These are phyloP conservation scores for Kazachstania taianensis DNA, from an alignment of 805 yeast genomes.

Conservation along the genomic window DNA sequence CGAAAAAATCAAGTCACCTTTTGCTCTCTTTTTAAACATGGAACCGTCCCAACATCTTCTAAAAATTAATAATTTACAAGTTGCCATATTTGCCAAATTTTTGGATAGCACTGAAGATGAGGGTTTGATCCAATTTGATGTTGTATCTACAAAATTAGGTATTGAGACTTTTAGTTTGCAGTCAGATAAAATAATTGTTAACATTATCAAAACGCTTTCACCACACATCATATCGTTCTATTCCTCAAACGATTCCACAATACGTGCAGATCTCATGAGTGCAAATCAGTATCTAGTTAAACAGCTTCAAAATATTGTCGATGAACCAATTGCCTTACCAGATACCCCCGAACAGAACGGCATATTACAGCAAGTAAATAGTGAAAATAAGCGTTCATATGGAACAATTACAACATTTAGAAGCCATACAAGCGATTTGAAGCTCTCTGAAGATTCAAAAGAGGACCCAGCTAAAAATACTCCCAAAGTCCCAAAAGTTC, in stretches of 20 bases:
- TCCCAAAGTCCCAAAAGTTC: not conserved
- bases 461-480: not conserved
- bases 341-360: not conserved
- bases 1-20: constrained; percentile 52
- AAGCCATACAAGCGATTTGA: constrained; percentile 22
- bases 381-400: constrained; percentile 19
- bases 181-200: constrained; percentile 9
- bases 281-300: constrained; percentile 16
- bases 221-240: constrained; percentile 14
- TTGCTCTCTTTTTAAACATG: constrained; percentile 58
- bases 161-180: constrained; percentile 4
- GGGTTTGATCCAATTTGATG: constrained; percentile 10
- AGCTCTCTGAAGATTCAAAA: constrained; percentile 4
- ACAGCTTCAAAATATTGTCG: constrained; percentile 3
- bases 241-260: constrained; percentile 21
- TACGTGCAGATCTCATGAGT: constrained; percentile 11
- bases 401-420: constrained; percentile 27
- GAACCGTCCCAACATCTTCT: constrained; percentile 33
- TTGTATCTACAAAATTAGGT: constrained; percentile 9
- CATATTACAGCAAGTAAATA: constrained; percentile 5
- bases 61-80: constrained; percentile 31
- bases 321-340: not conserved
- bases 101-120: constrained; percentile 21
- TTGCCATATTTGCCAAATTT: constrained; percentile 41
- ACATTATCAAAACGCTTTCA: constrained; percentile 7